A percentile compares a stretch with the other conserved stretches of the same genome.
These are phyloP conservation scores for Parastagonospora avenae DNA, from an alignment of 2,329 filamentous ascomycete species.

Conservation along the genomic window DNA sequence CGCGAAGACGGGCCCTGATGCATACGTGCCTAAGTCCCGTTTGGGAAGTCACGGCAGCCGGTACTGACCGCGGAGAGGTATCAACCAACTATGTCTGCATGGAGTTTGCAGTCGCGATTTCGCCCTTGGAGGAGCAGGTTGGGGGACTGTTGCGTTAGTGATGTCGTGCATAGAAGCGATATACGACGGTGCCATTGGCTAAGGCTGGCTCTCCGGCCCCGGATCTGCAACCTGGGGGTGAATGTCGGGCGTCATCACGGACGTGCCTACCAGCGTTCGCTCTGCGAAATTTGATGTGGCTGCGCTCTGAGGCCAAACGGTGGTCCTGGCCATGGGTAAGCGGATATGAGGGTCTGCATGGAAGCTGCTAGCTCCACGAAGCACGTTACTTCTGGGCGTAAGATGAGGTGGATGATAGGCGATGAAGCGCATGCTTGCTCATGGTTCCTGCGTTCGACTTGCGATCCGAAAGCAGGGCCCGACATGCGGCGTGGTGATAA, in stretches of 20 bases:
- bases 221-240: neutral
- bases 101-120: too few species aligned
- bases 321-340: too few species aligned
- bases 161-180: neutral
- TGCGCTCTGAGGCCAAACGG: neutral
- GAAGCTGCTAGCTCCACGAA: conserved; percentile 4
- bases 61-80: neutral
- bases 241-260: neutral
- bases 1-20: conserved; percentile 14
- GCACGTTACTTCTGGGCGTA: neutral
- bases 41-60: conserved; percentile 36
- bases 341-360: too few species aligned
- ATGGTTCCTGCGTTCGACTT: conserved; percentile 2
- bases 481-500: conserved; percentile 4
- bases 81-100: neutral
- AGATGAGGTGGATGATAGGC: conserved; percentile 5
- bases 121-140: too few species aligned
- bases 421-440: conserved; percentile 12
- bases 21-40: conserved; percentile 21
- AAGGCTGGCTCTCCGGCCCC: neutral
- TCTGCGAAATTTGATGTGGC: neutral
- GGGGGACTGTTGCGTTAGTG: neutral
- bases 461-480: conserved; percentile 5
- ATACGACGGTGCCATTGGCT: neutral
- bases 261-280: neutral